Conservation (phyloP, 345 rosid genomes). For the Aquilaria malaccensis region DNA sequence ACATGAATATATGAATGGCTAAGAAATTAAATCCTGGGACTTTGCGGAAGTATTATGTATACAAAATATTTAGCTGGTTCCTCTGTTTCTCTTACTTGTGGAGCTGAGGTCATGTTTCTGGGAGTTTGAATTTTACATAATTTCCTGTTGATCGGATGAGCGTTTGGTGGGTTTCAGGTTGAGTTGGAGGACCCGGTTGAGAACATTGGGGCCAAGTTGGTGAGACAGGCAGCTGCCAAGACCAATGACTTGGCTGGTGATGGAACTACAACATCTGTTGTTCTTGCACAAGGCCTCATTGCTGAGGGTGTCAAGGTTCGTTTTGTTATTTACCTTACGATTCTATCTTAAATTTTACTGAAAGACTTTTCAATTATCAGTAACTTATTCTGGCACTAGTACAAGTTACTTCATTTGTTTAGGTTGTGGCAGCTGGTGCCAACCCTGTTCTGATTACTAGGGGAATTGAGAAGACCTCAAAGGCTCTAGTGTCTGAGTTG, state of each 20-base stretch:
- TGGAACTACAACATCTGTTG: slow-evolving; percentile 97
- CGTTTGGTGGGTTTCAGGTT: slow-evolving; percentile 38
- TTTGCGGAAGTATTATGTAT: too few relatives aligned
- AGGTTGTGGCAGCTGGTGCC: slow-evolving; percentile 99
- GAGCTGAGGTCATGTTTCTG: background rate
- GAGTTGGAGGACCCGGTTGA: slow-evolving; percentile 98
- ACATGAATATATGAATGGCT: too few relatives aligned
- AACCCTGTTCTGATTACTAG: slow-evolving; percentile 93
- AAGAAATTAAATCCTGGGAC: too few relatives aligned
- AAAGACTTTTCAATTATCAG: background rate
- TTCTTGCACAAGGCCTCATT: slow-evolving; percentile 95
- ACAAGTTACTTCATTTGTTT: slow-evolving; percentile 7
- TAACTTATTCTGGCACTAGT: background rate
- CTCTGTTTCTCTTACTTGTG: too few relatives aligned
- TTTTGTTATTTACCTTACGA: background rate
- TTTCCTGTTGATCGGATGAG: background rate
- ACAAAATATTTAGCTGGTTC: too few relatives aligned
- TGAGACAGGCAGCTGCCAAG: slow-evolving; percentile 97
- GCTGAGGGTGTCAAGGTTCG: slow-evolving; percentile 96
- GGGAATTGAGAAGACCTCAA: slow-evolving; percentile 92
- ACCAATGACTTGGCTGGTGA: slow-evolving; percentile 99
- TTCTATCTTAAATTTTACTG: background rate
- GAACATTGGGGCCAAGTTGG: slow-evolving; percentile 95
- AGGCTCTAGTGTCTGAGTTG: slow-evolving; percentile 76
- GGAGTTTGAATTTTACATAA: background rate